Conservation (phyloP, 2,329 filamentous ascomycete species). For the Mycosphaerelloides madeirae region DNA sequence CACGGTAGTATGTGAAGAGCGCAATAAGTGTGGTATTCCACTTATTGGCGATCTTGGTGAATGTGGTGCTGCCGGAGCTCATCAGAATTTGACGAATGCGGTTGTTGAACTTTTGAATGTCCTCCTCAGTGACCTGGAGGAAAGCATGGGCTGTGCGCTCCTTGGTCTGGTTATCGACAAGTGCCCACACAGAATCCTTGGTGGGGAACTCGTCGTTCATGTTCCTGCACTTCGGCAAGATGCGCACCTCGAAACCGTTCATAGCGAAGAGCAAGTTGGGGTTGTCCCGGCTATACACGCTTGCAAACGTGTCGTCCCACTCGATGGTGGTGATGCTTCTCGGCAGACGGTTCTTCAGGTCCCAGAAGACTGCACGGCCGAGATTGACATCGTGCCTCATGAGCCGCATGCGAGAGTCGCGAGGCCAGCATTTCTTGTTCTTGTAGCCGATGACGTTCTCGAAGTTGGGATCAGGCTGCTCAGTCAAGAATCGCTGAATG, state of each 20-base stretch:
- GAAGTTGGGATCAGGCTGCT: conserved; percentile 97
- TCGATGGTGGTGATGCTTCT: conserved; percentile 95
- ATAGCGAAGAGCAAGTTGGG: conserved; percentile 96
- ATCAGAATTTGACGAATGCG: conserved; percentile 97
- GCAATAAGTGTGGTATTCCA: conserved; percentile 98
- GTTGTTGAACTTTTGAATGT: conserved; percentile 99
- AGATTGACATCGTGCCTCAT: conserved; percentile 99
- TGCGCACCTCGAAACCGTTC: conserved; percentile 95
- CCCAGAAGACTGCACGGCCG: conserved; percentile 96
- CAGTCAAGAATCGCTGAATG: conserved; percentile 95
- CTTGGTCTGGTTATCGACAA: conserved; percentile 94
- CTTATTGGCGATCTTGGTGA: conserved; percentile 99
- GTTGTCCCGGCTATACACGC: conserved; percentile 96
- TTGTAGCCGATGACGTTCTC: conserved; percentile 98
- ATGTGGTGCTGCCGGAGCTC: conserved; percentile 98
- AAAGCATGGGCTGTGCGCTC: conserved; percentile 97
- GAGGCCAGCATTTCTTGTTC: conserved; percentile 99
- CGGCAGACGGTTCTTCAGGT: conserved; percentile 92
- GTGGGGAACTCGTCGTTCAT: conserved; percentile 94
- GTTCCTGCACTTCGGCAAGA: conserved; percentile 91
- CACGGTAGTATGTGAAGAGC: conserved; percentile 96
- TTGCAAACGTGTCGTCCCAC: conserved; percentile 98
- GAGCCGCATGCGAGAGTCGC: conserved; percentile 93
- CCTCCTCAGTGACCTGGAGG: conserved; percentile 94
- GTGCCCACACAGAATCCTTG: conserved; percentile 97